Evolutionary conservation across 2,329 filamentous ascomycete genomes (phyloP).

Genomic region (Microsporum ferrugineum): DNA sequence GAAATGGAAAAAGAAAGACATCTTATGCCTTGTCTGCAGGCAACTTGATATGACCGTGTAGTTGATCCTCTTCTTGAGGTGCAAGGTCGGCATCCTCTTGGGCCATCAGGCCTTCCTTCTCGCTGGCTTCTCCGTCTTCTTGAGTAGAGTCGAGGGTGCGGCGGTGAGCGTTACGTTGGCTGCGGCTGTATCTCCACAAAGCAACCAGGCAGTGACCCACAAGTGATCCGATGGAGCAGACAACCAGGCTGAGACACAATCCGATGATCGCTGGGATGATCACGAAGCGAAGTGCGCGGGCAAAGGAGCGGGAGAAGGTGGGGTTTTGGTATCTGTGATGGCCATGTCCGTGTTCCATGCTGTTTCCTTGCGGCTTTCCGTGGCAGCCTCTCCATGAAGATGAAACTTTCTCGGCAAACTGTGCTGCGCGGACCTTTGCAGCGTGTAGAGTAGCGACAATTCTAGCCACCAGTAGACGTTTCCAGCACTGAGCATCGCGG

Average conservation of each 20-base stretch:
- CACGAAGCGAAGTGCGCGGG: constrained; percentile 33
- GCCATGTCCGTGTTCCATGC: constrained; percentile 1
- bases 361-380: constrained; percentile 14
- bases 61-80: constrained; percentile 29
- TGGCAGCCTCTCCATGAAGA: constrained; percentile 24
- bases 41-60: constrained; percentile 18
- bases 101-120: constrained; percentile 34
- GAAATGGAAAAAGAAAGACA: background rate
- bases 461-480: constrained; percentile 29
- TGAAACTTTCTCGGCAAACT: constrained; percentile 20
- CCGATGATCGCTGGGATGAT: constrained; percentile 37
- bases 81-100: constrained; percentile 22
- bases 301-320: constrained; percentile 29
- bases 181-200: constrained; percentile 34
- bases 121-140: constrained; percentile 29
- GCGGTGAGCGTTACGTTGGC: constrained; percentile 14
- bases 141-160: constrained; percentile 13
- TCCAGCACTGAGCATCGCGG: constrained; percentile 30
- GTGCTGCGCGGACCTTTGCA: constrained; percentile 28
- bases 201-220: constrained; percentile 37
- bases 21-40: constrained; percentile 25
- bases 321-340: constrained; percentile 6
- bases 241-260: constrained; percentile 35
- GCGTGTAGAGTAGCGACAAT: constrained; percentile 29
- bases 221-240: constrained; percentile 38